A percentile compares a stretch with the other conserved stretches of the same genome.
phyloP scores from a whole-genome alignment of 306 rosid genomes.

The Sicyos edulis region DNA sequence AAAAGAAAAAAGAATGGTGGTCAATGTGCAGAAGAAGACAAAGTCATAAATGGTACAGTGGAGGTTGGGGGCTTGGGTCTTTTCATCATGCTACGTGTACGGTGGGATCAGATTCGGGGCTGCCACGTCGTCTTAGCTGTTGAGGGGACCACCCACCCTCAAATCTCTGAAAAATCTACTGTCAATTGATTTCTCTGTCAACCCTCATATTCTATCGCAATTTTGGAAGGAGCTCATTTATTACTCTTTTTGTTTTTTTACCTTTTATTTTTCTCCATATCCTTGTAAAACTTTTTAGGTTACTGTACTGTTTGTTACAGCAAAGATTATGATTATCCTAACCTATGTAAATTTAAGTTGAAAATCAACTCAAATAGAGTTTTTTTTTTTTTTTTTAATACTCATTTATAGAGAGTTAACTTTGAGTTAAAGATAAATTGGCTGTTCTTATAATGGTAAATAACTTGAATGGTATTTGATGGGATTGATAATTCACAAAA shows the following conservation, averaged over 20 bases:
- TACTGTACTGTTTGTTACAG: no score
- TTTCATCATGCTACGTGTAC: constrained; percentile 21
- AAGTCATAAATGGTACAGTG: neutral
- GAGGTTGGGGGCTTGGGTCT: constrained; percentile 6
- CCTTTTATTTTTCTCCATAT: neutral
- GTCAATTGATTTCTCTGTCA: constrained; percentile 18
- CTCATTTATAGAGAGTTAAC: no score
- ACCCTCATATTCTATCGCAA: constrained; percentile 10
- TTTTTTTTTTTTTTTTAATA: no score
- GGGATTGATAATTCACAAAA: no score
- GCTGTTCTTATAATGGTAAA: no score
- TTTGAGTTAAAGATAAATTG: no score
- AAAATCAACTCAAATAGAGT: no score
- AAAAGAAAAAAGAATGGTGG: neutral
- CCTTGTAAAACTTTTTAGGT: no score
- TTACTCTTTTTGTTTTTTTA: neutral
- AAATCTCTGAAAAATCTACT: constrained; percentile 21
- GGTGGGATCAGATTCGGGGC: neutral
- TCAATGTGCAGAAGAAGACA: constrained; percentile 9
- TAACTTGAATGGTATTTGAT: no score
- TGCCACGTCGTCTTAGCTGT: constrained; percentile 18
- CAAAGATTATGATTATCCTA: no score
- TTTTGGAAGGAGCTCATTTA: constrained; percentile 9
- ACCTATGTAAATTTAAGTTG: no score
- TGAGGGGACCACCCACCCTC: constrained; percentile 7